Base-by-base conservation (phyloP, 345 rosid species). In the Brassica nigra region DNA sequence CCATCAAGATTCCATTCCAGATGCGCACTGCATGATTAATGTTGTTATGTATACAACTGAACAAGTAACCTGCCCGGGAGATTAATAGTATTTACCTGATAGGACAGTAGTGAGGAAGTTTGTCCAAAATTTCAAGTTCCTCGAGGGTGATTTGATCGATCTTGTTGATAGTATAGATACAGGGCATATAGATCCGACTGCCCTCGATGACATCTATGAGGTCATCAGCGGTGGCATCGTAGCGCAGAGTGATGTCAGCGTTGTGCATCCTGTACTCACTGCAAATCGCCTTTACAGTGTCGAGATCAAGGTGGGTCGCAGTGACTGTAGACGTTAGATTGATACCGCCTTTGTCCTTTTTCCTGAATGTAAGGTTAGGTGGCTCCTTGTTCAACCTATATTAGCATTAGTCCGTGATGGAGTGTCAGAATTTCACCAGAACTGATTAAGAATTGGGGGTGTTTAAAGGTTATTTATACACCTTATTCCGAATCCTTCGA, bases 401-500 rank as follows among this genome's bases (percentile, higher is more conserved):
- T n/a, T 62, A 70, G 68, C 78, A 82, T 15, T 37, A 66, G 66
- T 37, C 36, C 78, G 57, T 10, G 39, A 77, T 36, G 1, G 11
- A 30, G 55, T 39, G 1, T 71, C 66, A 72, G 52, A 30, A 62
- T 16, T 10, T 42, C 6, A 76, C 57, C 14, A 42, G 36, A 58
- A 76, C 23, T 11, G 16, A 70, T 36, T 52, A 47, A 11, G 52
- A 2, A 34, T 0, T 31, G 14, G 18, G 8, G 2, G 68, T 29
- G 57, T 47, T n/a, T 5, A 3, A 59, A 33, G 54, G 64, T 66
- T 58, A 5, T 78, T 59, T 9, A 29, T 11, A 28, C 85, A 95
- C 99, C 99, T 89, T 85, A 95, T 95, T 76, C 99, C 98, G 82
- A 95, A 95, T 65, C 99, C 98, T 87, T 95, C 98, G 4, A 95